These are phyloP conservation scores for Poterioochromonas sp. DNA, from an alignment of 352 stramenopile genomes.

Conservation along the genomic window DNA sequence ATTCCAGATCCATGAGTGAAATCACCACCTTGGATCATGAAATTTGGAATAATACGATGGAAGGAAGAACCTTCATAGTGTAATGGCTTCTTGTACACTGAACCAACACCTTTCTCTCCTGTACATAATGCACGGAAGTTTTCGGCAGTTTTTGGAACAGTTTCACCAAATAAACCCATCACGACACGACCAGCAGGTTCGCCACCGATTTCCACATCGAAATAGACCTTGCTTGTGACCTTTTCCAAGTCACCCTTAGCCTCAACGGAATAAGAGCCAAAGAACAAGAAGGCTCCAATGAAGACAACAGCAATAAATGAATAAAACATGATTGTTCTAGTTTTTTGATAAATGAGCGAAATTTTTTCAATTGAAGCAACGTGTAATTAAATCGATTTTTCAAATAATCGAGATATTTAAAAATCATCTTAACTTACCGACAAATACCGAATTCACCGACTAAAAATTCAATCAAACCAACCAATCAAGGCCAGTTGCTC, in stretches of 20 bases:
- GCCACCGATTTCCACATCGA: conserved; percentile 28
- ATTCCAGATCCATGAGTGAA: conserved; percentile 56
- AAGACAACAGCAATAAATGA: background rate
- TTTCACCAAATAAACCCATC: conserved; percentile 83
- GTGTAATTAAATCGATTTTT: too few species aligned
- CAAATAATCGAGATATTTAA: too few species aligned
- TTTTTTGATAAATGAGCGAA: too few species aligned
- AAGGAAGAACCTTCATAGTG: conserved; percentile 95
- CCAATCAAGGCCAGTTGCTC: too few species aligned
- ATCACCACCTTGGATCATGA: conserved; percentile 61
- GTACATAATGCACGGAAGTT: conserved; percentile 97
- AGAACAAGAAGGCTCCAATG: background rate
- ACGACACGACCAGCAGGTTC: conserved; percentile 60
- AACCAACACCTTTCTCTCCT: conserved; percentile 79
- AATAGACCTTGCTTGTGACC: conserved; percentile 17
- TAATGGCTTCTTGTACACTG: conserved; percentile 52
- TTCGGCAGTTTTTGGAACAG: conserved; percentile 95
- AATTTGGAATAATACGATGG: conserved; percentile 92
- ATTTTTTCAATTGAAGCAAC: too few species aligned
- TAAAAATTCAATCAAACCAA: too few species aligned
- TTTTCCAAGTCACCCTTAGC: conserved; percentile 9
- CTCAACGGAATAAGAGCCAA: too few species aligned
- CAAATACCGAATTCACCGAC: too few species aligned
- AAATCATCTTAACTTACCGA: too few species aligned
- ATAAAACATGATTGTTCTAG: background rate